A percentile compares a stretch with the other conserved stretches of the same genome.
These are phyloP conservation scores for Dunaliella primolecta DNA, from an alignment of 139 green algal species.

Conservation along the genomic window DNA sequence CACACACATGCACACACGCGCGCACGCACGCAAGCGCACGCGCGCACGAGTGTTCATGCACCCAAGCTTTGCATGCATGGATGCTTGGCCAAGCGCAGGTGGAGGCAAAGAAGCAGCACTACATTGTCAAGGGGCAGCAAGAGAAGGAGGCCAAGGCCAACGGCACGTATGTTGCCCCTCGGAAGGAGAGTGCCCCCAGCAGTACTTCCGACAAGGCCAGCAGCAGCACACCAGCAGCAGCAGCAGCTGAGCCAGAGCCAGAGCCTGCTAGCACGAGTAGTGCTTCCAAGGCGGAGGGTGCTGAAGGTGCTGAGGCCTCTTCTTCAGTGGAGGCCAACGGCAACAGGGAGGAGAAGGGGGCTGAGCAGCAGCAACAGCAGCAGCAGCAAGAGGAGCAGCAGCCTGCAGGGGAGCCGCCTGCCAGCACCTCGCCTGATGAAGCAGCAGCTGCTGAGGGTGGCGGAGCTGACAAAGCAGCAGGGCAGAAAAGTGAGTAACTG, in stretches of 20 bases:
- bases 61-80: no score
- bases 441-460: neutral
- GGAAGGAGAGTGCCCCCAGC: neutral
- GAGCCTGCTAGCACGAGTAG: neutral
- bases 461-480: no score
- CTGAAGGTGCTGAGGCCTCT: no score
- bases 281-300: neutral
- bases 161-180: neutral
- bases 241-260: neutral
- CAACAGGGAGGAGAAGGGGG: neutral
- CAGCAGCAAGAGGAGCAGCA: neutral
- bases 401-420: neutral
- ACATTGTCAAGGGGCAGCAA: constrained; percentile 32
- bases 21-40: no score
- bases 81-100: no score
- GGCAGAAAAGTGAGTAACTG: no score
- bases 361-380: neutral
- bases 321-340: neutral
- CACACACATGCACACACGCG: no score
- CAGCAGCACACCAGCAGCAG: neutral
- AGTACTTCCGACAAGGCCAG: neutral
- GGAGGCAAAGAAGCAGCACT: constrained; percentile 36
- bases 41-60: no score
- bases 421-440: neutral
- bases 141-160: constrained; percentile 24